These are phyloP conservation scores for Aurantiochytrium sp. DNA, from an alignment of 108 stramenopile species.

Conservation along the genomic window DNA sequence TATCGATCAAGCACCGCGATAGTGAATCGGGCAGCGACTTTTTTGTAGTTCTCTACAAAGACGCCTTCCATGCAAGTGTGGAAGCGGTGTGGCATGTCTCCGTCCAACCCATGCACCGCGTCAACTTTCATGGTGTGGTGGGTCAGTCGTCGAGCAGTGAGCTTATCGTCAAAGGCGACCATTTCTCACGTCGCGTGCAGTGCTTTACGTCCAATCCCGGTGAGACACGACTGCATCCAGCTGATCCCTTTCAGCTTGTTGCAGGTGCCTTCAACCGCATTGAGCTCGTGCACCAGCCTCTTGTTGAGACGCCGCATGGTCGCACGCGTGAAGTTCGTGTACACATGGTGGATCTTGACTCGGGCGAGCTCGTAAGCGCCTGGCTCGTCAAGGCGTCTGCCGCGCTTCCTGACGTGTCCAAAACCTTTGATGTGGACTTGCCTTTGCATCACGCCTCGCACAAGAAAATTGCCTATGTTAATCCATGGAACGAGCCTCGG, in stretches of 20 bases:
- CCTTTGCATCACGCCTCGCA: conserved; percentile 21
- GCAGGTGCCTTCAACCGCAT: conserved; percentile 56
- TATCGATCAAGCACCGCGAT: conserved; percentile 46
- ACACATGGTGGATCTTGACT: conserved; percentile 52
- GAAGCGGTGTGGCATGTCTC: conserved; percentile 52
- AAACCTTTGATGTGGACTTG: conserved; percentile 48
- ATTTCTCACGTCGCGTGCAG: conserved; percentile 37
- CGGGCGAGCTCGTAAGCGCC: conserved; percentile 41
- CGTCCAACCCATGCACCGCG: conserved; percentile 40
- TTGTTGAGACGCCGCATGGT: background rate
- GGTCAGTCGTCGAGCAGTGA: conserved; percentile 42
- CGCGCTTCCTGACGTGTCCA: conserved; percentile 41
- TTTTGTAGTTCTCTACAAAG: conserved; percentile 47
- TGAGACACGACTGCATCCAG: conserved; percentile 37
- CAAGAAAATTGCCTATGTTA: conserved; percentile 51
- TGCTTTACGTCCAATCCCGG: conserved; percentile 33
- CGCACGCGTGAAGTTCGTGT: conserved; percentile 21
- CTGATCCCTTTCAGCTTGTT: conserved; percentile 42
- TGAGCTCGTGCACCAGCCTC: conserved; percentile 30
- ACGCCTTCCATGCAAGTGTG: conserved; percentile 30
- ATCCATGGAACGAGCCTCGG: conserved; percentile 45
- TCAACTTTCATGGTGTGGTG: conserved; percentile 45
- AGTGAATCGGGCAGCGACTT: conserved; percentile 21
- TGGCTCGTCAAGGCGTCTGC: conserved; percentile 46
- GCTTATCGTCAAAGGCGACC: conserved; percentile 54